A percentile compares a stretch with the other conserved stretches of the same genome.
phyloP scores from a whole-genome alignment of 441 rosid species.

The Populus hybrid region DNA sequence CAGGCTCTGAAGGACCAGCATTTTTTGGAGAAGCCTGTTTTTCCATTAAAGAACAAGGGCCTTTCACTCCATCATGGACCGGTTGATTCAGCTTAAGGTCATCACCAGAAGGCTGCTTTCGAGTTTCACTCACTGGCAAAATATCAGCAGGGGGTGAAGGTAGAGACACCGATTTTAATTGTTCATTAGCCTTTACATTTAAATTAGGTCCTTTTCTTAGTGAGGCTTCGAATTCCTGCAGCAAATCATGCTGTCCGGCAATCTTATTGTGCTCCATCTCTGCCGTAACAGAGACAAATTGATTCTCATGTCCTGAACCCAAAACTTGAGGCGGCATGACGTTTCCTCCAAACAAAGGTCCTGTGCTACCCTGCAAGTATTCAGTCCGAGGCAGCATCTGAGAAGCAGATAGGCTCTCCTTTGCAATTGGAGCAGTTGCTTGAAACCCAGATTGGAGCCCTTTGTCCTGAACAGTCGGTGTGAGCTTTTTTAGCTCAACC shows the following conservation, averaged over 20 bases:
- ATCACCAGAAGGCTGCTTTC: constrained; percentile 26
- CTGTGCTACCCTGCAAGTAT: constrained; percentile 28
- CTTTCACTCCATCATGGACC: constrained; percentile 18
- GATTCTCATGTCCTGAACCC: constrained; percentile 29
- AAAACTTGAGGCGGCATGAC: constrained; percentile 17
- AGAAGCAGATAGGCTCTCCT: constrained; percentile 33
- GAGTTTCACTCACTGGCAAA: constrained; percentile 32
- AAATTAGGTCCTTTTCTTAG: constrained; percentile 18
- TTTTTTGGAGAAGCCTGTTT: constrained; percentile 26
- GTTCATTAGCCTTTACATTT: constrained; percentile 23
- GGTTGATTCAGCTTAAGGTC: constrained; percentile 24
- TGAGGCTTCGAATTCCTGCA: constrained; percentile 26
- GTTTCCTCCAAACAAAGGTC: constrained; percentile 21
- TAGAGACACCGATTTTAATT: constrained; percentile 21
- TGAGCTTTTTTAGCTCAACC: constrained; percentile 26
- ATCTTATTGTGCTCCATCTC: constrained; percentile 24
- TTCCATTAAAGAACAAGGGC: constrained; percentile 16
- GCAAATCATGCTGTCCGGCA: constrained; percentile 20
- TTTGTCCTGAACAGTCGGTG: constrained; percentile 25
- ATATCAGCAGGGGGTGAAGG: constrained; percentile 29
- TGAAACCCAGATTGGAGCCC: constrained; percentile 22
- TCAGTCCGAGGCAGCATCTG: constrained; percentile 22
- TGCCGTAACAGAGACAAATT: constrained; percentile 22
- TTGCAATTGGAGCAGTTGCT: constrained; percentile 19
- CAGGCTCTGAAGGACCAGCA: constrained; percentile 34